A percentile compares a stretch with the other conserved stretches of the same genome.
These are phyloP conservation scores for Gynostemma pentaphyllum DNA, from an alignment of 306 rosid species.

Conservation along the genomic window DNA sequence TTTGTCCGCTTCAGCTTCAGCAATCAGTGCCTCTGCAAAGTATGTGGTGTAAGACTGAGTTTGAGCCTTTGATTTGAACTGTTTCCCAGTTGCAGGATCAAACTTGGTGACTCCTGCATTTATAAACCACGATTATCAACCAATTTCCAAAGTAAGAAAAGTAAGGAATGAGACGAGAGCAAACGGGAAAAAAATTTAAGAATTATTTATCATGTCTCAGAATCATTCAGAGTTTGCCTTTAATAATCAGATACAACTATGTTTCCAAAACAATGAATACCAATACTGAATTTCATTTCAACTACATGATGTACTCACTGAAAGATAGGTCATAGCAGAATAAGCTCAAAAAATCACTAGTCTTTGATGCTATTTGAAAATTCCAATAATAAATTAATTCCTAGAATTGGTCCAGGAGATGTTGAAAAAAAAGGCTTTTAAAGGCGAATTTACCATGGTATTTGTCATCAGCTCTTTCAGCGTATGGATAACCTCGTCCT, in stretches of 20 bases:
- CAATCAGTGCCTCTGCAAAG: constrained; percentile 92
- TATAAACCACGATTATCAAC: constrained; percentile 9
- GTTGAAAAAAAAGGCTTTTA: not conserved
- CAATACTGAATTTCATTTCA: not conserved
- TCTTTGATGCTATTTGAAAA: not conserved
- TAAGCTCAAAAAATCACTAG: not conserved
- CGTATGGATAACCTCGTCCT: constrained; percentile 95
- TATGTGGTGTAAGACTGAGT: constrained; percentile 87
- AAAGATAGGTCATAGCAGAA: not conserved
- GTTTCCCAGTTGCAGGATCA: constrained; percentile 86
- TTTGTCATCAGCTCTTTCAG: constrained; percentile 86
- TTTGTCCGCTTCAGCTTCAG: constrained; percentile 89
- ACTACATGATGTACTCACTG: not conserved
- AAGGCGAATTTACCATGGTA: constrained; percentile 57
- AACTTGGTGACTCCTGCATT: constrained; percentile 79
- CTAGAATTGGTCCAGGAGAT: not conserved
- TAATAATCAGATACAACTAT: not conserved
- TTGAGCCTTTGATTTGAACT: constrained; percentile 48
- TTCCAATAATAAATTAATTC: not conserved
- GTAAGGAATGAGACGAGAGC: not conserved
- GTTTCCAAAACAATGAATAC: not conserved
- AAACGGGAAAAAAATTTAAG: too few relatives aligned
- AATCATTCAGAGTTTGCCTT: not conserved
- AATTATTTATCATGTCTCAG: not conserved
- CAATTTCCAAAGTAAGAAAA: not conserved